These are phyloP conservation scores for Pyricularia sp. DNA, from an alignment of 2,329 filamentous ascomycete genomes.

Conservation along the genomic window DNA sequence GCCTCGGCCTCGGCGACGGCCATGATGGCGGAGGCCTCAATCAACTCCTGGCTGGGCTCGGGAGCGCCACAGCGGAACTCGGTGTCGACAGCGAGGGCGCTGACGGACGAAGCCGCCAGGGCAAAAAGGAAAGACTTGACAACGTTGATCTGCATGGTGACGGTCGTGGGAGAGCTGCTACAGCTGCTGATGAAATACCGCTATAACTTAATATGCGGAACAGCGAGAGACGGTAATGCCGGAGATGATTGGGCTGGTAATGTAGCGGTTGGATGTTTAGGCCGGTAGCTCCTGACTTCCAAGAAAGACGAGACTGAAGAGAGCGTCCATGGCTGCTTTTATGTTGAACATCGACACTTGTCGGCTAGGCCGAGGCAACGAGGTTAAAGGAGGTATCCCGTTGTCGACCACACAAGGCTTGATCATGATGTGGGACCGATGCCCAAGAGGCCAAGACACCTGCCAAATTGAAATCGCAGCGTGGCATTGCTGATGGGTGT, in stretches of 20 bases:
- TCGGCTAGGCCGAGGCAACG: neutral
- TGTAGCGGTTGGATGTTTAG: neutral
- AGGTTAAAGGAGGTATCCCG: neutral
- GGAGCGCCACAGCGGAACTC: constrained; percentile 15
- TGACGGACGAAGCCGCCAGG: constrained; percentile 1
- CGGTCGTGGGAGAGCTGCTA: neutral
- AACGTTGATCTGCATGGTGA: neutral
- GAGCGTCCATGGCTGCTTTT: neutral
- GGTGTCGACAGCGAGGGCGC: neutral
- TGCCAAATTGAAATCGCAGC: neutral
- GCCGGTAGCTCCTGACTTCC: neutral
- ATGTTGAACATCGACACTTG: neutral
- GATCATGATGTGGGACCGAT: neutral
- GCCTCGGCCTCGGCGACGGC: constrained; percentile 14
- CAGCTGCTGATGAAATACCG: neutral
- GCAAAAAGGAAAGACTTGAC: constrained; percentile 3
- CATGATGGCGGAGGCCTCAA: constrained; percentile 14
- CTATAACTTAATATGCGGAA: neutral
- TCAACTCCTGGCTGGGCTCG: constrained; percentile 15
- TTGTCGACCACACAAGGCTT: neutral
- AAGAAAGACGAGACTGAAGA: neutral
- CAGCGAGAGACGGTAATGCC: neutral
- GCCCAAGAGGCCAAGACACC: neutral
- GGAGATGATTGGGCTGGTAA: neutral
- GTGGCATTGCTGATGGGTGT: neutral